Evolutionary conservation across 1,284 basidiomycete genomes (phyloP), one percentile per base, ranked within the genome.

Genomic region (Sporisorium reilianum): DNA sequence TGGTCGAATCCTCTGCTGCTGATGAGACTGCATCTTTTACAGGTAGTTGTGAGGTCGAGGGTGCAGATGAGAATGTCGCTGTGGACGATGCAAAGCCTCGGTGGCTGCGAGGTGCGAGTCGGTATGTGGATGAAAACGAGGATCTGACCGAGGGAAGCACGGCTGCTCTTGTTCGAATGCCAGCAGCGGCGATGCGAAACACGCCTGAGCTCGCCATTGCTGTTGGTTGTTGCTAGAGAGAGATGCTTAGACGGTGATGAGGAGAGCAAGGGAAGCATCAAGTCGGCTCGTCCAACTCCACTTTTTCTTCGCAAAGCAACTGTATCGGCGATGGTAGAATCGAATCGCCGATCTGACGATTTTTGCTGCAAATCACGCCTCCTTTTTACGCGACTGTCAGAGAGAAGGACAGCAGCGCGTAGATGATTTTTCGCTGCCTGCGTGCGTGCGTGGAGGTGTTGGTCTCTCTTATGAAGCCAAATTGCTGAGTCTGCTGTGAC

Each of bases 371-470:
- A 23, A 26, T 44, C n/a, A 25, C 51, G 25, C 36, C 22, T 28
- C 44, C 53, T 34, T 55, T 69, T 70, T 70, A 70, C 67, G 67
- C 67, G 67, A 64, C 57, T n/a, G n/a, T n/a, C n/a, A n/a, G 30
- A 41, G 16, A 54, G 26, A 6, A 45, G 14, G 25, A 30, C 26
- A 57, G 55, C 59, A 44, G 32, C 40, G 57, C 62, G 61, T 64
- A n/a, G n/a, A n/a, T 26, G 20, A 9, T 26, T 48, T 46, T 28
- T 46, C 16, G 18, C 9, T 30, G 28, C 28, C 5, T 30, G 28
- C 28, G 28, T 30, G 34, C 18, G 18, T 46, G 58, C 66, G 67
- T 64, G 61, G 61, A 69, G 61, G 61, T 69, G 61, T 69, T 64
- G 61, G 67, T 69, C 36, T 60, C 38, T 36, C n/a, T 46, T 34